Evolutionary conservation across 2,329 filamentous ascomycete genomes (phyloP).

Genomic region (Leptographium wingfieldii): DNA sequence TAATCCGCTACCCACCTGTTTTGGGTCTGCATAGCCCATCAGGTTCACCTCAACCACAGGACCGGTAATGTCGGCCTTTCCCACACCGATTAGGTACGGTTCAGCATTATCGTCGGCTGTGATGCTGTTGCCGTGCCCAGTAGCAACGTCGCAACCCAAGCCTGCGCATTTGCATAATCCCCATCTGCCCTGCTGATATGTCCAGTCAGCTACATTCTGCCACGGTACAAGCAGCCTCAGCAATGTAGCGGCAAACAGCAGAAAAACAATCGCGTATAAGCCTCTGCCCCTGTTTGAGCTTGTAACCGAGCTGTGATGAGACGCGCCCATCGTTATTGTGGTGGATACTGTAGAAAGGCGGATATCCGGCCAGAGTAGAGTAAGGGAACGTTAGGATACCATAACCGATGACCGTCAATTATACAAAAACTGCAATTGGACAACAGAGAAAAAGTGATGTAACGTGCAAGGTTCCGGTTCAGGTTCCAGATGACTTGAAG

Average conservation of each 20-base stretch:
- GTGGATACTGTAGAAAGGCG: background rate
- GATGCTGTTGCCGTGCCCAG: background rate
- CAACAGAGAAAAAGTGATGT: background rate
- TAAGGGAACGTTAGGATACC: background rate
- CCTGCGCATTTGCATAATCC: background rate
- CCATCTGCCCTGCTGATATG: background rate
- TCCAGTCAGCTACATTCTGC: background rate
- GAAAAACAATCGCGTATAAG: background rate
- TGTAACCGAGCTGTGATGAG: background rate
- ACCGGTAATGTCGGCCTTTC: slow-evolving; percentile 45
- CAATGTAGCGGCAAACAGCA: background rate
- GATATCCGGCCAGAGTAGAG: background rate
- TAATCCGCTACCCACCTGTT: slow-evolving; percentile 70
- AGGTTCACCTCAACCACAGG: slow-evolving; percentile 82
- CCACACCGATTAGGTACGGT: slow-evolving; percentile 36
- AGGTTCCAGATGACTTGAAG: background rate
- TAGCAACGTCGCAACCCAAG: background rate
- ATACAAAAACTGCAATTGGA: background rate
- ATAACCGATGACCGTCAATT: background rate
- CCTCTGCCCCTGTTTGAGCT: background rate
- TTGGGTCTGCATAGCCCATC: slow-evolving; percentile 74
- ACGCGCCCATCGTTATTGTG: background rate
- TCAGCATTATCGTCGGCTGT: slow-evolving; percentile 17
- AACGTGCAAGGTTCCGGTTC: background rate
- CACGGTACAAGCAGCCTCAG: background rate